Base-by-base conservation (phyloP, 768 basidiomycete genomes). In the Russula sp. region DNA sequence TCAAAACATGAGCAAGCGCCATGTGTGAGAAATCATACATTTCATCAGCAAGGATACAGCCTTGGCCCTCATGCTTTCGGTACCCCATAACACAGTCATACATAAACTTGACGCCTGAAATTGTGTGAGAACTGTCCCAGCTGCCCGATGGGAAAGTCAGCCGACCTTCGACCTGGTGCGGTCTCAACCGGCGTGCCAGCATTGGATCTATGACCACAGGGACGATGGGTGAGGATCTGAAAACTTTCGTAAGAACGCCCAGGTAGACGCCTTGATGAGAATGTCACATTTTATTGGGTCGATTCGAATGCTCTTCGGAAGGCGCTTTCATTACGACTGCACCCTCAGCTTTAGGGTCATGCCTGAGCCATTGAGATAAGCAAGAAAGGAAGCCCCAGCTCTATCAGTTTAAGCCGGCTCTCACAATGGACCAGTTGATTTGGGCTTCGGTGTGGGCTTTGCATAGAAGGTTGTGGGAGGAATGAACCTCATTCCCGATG, bases 71-170 rank as follows among this genome's bases (percentile, higher is more conserved):
- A 65, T 93, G 91, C 72, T 86, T 89, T 58, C 91, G 82, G 70
- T 97, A 77, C 10, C 94, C 95, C 94, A 98, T 98, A 18, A 95
- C 89, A 70, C 88, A 92, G 70, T 95, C 92, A 70, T 99, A 99
- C 78, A 99, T 76, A 74, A 99, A 99, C 71, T 84, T 82, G 39
- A 93, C 81, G 35, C 91, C 88, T 88, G 60, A 5, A 1, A 16
- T 60, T 13, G 59, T 27, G 31, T 49, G 27, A 55, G 27, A 49
- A 40, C 11, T 42, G 45, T 40, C 18, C 3, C 57, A 27, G 20
- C 52, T 18, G 48, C 49, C 59, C 39, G 64, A 11, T 55, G 60
- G 31, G 13, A 64, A 27, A 22, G 47, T 49, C 20, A n/a, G 49
- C 18, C 9, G 11, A 82, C 94, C 94, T 80, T 97, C 94, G 51